Conservation (phyloP, 768 basidiomycete genomes). For the Suillus weaverae region DNA sequence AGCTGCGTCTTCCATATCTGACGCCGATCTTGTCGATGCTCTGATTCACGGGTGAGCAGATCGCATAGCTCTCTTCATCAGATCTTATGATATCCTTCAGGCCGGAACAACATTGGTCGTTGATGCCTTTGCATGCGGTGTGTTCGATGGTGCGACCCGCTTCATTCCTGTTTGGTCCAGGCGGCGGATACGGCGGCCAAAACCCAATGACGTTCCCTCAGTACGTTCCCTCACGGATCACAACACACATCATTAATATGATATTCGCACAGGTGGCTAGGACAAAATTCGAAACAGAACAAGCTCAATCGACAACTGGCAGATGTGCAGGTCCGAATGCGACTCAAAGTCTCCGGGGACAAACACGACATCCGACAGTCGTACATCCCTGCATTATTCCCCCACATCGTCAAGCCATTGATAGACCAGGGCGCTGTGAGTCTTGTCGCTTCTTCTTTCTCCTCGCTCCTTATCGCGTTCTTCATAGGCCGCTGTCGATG, state of each 20-base stretch:
- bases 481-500: conserved; percentile 70
- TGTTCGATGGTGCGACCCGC: conserved; percentile 89
- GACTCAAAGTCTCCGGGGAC: conserved; percentile 89
- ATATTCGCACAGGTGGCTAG: conserved; percentile 79
- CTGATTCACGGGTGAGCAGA: conserved; percentile 85
- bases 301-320: conserved; percentile 79
- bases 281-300: conserved; percentile 91
- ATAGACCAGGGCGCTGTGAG: conserved; percentile 72
- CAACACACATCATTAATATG: conserved; percentile 3
- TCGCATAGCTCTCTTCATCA: neutral
- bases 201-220: conserved; percentile 78
- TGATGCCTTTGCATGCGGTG: conserved; percentile 93
- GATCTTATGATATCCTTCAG: conserved; percentile 39
- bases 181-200: conserved; percentile 64
- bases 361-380: conserved; percentile 86
- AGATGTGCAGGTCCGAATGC: conserved; percentile 95
- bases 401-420: conserved; percentile 78
- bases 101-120: conserved; percentile 91
- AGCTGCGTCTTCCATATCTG: conserved; percentile 91
- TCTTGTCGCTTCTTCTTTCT: conserved; percentile 18
- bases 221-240: conserved; percentile 45
- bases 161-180: conserved; percentile 74
- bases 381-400: conserved; percentile 88
- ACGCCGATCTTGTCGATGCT: conserved; percentile 90
- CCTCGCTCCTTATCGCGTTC: conserved; percentile 7